These are phyloP conservation scores for Rhodotorula sp. DNA, from an alignment of 1,284 basidiomycete genomes.

Conservation along the genomic window DNA sequence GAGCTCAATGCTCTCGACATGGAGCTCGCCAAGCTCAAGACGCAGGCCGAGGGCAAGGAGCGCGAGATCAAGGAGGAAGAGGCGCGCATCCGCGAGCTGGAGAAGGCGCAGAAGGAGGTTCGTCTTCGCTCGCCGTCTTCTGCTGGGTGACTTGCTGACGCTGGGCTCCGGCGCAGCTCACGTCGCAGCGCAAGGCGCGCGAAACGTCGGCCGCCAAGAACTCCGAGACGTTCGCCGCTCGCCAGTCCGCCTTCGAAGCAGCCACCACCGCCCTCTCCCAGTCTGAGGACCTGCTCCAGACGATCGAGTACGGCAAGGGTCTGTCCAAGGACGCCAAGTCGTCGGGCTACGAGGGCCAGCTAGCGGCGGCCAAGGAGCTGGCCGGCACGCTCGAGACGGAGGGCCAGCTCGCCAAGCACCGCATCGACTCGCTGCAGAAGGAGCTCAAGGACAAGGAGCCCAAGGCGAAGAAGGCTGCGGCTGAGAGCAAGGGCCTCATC, in stretches of 20 bases:
- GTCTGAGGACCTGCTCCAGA: conserved; percentile 92
- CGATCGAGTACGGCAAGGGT: conserved; percentile 86
- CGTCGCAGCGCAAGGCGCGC: conserved; percentile 52
- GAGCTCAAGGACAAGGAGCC: conserved; percentile 78
- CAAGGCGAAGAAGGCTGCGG: conserved; percentile 79
- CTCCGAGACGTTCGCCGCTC: conserved; percentile 64
- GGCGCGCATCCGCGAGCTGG: conserved; percentile 61
- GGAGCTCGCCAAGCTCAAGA: conserved; percentile 79
- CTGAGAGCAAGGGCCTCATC: conserved; percentile 72
- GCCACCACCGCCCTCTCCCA: conserved; percentile 68
- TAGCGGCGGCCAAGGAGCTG: conserved; percentile 80
- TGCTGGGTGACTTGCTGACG: too few relatives aligned
- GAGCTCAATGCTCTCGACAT: conserved; percentile 77
- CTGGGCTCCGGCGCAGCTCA: conserved; percentile 32
- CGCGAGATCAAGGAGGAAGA: conserved; percentile 79
- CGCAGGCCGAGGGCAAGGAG: conserved; percentile 82
- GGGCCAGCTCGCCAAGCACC: conserved; percentile 78
- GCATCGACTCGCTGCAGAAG: conserved; percentile 75
- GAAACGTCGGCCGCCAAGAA: conserved; percentile 60
- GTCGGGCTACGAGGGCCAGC: conserved; percentile 94
- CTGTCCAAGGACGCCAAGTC: conserved; percentile 62
- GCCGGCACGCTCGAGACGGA: conserved; percentile 77
- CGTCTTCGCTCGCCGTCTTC: too few relatives aligned
- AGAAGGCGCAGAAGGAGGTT: conserved; percentile 58
- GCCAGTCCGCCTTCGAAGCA: conserved; percentile 65